Evolutionary conservation across 2,329 filamentous ascomycete species (phyloP).

Genomic region (Ophiocordyceps unilateralis): DNA sequence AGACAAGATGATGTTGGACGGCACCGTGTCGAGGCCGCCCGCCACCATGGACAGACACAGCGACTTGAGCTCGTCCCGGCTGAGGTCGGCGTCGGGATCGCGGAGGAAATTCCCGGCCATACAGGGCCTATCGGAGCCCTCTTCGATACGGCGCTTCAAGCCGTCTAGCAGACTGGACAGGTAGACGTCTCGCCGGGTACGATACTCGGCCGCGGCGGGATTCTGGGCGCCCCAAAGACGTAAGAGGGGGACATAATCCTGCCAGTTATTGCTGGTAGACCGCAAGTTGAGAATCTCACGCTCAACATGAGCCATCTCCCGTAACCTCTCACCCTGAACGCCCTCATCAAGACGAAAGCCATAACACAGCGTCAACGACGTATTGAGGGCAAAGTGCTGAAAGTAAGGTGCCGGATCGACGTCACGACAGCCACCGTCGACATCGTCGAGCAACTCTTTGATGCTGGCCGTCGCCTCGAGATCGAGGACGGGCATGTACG

Average conservation of each 20-base stretch:
- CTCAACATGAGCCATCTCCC: conserved; percentile 62
- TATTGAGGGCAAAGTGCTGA: conserved; percentile 61
- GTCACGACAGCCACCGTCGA: conserved; percentile 40
- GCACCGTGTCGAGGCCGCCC: conserved; percentile 66
- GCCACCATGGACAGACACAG: conserved; percentile 73
- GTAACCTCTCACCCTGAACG: conserved; percentile 47
- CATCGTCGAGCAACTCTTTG: conserved; percentile 51
- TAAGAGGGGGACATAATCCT: conserved; percentile 66
- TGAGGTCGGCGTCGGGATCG: conserved; percentile 24
- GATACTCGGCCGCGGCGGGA: conserved; percentile 44
- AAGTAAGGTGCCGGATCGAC: conserved; percentile 59
- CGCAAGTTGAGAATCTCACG: conserved; percentile 59
- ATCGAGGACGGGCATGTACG: conserved; percentile 70
- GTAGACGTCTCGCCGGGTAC: conserved; percentile 50
- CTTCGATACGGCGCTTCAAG: conserved; percentile 20
- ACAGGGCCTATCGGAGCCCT: conserved; percentile 22
- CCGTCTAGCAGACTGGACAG: conserved; percentile 50
- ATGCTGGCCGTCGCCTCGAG: conserved; percentile 57
- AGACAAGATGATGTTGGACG: conserved; percentile 64
- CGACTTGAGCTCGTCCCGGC: conserved; percentile 52
- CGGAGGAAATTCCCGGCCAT: conserved; percentile 37
- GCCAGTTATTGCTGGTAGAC: conserved; percentile 68
- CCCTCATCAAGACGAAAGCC: conserved; percentile 59
- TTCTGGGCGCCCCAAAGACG: conserved; percentile 46
- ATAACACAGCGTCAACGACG: conserved; percentile 62